These are phyloP conservation scores for Pyrus hybrid DNA, from an alignment of 331 rosid genomes.

Conservation along the genomic window DNA sequence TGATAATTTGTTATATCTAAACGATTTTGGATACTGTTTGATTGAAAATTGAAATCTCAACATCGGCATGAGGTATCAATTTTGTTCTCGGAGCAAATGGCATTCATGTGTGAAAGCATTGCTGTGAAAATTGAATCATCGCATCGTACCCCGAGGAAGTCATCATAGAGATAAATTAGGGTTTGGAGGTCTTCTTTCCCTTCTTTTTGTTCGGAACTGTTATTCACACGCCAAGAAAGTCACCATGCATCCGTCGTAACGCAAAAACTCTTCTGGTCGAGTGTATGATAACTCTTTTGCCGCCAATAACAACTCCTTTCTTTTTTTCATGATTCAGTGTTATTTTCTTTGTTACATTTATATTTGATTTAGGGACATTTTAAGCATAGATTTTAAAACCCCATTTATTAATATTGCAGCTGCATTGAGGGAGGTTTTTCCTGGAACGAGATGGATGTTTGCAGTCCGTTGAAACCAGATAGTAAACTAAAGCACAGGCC, in stretches of 20 bases:
- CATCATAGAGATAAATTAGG: too few relatives aligned
- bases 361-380: neutral
- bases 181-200: neutral
- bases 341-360: neutral
- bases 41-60: neutral
- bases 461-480: slow-evolving; percentile 34
- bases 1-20: too few relatives aligned
- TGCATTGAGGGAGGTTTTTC: slow-evolving; percentile 29
- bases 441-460: slow-evolving; percentile 58
- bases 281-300: too few relatives aligned
- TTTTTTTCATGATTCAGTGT: neutral
- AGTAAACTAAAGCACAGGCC: slow-evolving; percentile 48
- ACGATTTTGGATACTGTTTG: neutral
- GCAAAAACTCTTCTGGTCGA: too few relatives aligned
- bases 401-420: slow-evolving; percentile 38
- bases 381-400: neutral
- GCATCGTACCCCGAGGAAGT: too few relatives aligned
- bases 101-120: neutral
- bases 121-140: neutral
- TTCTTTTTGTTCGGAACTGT: neutral
- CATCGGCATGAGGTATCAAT: too few relatives aligned
- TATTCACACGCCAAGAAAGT: neutral
- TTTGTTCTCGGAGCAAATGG: neutral
- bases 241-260: too few relatives aligned
- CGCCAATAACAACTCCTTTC: too few relatives aligned